These are phyloP conservation scores for Dendrobium huoshanense DNA, from an alignment of 106 monocot genomes.

Conservation along the genomic window DNA sequence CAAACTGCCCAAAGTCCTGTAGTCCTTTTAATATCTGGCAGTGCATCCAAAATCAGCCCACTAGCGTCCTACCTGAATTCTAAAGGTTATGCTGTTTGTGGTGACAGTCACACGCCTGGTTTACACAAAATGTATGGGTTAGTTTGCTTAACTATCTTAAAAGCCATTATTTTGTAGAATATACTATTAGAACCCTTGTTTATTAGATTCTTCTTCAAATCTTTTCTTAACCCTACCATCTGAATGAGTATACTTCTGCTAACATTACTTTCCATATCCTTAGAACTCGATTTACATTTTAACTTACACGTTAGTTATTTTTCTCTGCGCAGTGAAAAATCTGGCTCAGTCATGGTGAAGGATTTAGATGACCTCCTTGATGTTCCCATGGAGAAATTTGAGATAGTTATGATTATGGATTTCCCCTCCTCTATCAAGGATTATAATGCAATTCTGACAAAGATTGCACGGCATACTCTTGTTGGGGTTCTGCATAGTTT, in stretches of 20 bases:
- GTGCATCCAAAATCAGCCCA: constrained; percentile 1
- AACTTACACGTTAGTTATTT: too few relatives aligned
- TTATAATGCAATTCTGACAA: constrained; percentile 9
- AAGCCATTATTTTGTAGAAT: background rate
- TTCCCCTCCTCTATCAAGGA: background rate
- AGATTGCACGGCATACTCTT: background rate
- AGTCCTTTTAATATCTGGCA: background rate
- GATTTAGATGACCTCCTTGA: constrained; percentile 8
- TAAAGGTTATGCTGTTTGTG: background rate
- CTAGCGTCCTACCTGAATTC: background rate
- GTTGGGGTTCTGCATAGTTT: constrained; percentile 9
- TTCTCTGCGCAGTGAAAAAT: background rate
- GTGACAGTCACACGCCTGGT: background rate
- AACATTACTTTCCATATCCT: background rate
- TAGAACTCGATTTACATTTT: background rate
- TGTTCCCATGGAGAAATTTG: constrained; percentile 14
- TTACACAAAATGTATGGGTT: background rate
- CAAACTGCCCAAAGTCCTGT: background rate
- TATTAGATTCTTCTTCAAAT: background rate
- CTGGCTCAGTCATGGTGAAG: background rate
- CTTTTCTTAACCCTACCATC: background rate
- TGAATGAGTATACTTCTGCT: background rate
- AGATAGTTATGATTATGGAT: constrained; percentile 13
- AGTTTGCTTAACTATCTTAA: background rate
- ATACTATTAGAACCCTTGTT: background rate